Percentiles rank a stretch among this genome's conserved stretches.
Conservation (phyloP, 148 eudicot species). For the Amaranthus palmeri region DNA sequence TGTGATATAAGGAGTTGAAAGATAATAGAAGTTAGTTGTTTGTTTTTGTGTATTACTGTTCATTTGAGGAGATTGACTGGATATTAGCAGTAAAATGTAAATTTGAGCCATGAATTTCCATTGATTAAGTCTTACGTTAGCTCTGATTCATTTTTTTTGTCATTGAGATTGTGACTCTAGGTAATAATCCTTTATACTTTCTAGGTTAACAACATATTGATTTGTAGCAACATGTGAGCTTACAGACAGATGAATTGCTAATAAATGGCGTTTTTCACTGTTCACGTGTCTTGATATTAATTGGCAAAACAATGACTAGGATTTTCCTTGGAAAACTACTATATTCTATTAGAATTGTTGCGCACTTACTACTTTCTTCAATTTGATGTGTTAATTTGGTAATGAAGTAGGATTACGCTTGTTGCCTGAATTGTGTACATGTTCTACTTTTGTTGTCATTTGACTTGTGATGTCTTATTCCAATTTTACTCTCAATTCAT, state of each 20-base stretch:
- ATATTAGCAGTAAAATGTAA: not conserved
- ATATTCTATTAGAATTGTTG: not conserved
- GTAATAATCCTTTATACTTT: not conserved
- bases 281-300: too few relatives aligned
- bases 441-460: not conserved
- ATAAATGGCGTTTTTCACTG: too few relatives aligned
- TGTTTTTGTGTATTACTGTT: not conserved
- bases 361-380: not conserved
- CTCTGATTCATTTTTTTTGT: not conserved
- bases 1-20: too few relatives aligned
- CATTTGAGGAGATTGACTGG: not conserved
- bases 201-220: too few relatives aligned
- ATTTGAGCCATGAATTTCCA: not conserved
- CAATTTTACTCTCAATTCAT: conserved; percentile 1
- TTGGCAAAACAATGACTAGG: too few relatives aligned
- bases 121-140: not conserved
- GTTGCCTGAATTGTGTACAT: not conserved
- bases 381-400: not conserved
- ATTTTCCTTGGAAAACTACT: too few relatives aligned
- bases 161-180: not conserved
- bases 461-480: not conserved
- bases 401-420: too few relatives aligned
- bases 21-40: too few relatives aligned
- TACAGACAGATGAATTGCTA: too few relatives aligned
- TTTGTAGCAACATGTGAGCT: too few relatives aligned